Evolutionary conservation across 495 filamentous ascomycete genomes (phyloP).

Genomic region (Tuber calosporum): DNA sequence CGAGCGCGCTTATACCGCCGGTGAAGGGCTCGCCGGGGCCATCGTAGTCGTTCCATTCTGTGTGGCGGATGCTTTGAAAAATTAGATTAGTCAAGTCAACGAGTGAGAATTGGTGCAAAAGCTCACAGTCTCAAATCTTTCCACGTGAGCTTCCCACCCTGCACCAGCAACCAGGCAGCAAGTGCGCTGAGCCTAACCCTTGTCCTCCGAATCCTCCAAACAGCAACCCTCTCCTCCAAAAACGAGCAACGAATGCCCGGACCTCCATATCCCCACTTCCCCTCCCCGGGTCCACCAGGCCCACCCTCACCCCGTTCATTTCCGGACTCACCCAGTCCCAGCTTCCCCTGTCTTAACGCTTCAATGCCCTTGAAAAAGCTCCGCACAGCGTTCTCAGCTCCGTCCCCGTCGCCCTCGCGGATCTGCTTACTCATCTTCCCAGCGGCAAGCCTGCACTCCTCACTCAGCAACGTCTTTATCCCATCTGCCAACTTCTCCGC

Average conservation of each 20-base stretch:
- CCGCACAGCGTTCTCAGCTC: conserved; percentile 62
- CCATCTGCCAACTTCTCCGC: conserved; percentile 59
- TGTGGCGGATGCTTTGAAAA: conserved; percentile 50
- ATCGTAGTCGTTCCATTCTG: conserved; percentile 73
- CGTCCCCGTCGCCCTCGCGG: conserved; percentile 59
- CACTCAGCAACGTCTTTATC: conserved; percentile 58
- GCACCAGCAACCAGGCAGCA: conserved; percentile 59
- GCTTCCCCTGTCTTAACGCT: conserved; percentile 20
- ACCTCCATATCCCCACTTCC: conserved; percentile 36
- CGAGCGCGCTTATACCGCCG: conserved; percentile 54
- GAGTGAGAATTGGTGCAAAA: conserved; percentile 17
- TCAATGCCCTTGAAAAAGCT: conserved; percentile 57
- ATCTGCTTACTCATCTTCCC: conserved; percentile 50
- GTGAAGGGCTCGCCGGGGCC: conserved; percentile 69
- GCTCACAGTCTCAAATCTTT: conserved; percentile 54
- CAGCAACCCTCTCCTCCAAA: conserved; percentile 57
- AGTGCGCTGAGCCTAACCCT: conserved; percentile 55
- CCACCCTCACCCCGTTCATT: conserved; percentile 35
- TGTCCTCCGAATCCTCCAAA: conserved; percentile 59
- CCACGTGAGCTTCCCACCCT: conserved; percentile 54
- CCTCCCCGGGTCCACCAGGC: conserved; percentile 35
- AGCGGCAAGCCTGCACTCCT: conserved; percentile 53
- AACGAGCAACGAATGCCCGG: conserved; percentile 63
- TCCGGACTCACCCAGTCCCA: conserved; percentile 28
- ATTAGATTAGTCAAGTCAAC: conserved; percentile 6